phyloP scores from a whole-genome alignment of 345 rosid species.

The Arabidopsis arenosa region DNA sequence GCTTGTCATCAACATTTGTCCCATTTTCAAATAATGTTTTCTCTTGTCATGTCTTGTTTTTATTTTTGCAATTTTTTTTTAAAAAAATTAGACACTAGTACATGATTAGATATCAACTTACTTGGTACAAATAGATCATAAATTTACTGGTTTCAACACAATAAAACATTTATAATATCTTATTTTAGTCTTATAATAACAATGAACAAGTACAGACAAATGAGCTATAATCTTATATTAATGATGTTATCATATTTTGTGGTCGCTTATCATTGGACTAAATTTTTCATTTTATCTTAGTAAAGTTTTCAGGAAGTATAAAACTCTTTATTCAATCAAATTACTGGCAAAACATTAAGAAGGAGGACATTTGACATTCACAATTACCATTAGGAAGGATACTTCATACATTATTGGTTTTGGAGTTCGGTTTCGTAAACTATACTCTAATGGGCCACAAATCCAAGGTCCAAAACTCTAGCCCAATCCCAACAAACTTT shows the following conservation, averaged over 20 bases:
- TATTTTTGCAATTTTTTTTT: background rate
- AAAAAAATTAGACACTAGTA: background rate
- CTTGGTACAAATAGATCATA: conserved; percentile 7
- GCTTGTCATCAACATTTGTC: conserved; percentile 37
- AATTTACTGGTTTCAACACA: background rate
- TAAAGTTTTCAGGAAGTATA: background rate
- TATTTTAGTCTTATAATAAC: background rate
- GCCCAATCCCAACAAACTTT: background rate
- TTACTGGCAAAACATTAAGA: background rate
- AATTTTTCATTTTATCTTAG: no score
- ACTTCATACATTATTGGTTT: no score
- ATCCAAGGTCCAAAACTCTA: background rate
- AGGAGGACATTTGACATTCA: background rate
- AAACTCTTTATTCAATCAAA: background rate
- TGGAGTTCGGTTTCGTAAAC: background rate
- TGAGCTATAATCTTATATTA: background rate
- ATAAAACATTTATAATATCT: background rate
- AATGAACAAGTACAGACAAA: background rate
- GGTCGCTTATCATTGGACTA: background rate
- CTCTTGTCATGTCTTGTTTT: conserved; percentile 1
- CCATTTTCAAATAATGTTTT: background rate
- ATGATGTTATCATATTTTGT: background rate
- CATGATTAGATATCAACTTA: conserved; percentile 31
- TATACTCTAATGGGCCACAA: background rate
- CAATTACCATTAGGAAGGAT: background rate